These are phyloP conservation scores for Sporothrix variecibatus DNA, from an alignment of 2,329 filamentous ascomycete genomes.

Conservation along the genomic window DNA sequence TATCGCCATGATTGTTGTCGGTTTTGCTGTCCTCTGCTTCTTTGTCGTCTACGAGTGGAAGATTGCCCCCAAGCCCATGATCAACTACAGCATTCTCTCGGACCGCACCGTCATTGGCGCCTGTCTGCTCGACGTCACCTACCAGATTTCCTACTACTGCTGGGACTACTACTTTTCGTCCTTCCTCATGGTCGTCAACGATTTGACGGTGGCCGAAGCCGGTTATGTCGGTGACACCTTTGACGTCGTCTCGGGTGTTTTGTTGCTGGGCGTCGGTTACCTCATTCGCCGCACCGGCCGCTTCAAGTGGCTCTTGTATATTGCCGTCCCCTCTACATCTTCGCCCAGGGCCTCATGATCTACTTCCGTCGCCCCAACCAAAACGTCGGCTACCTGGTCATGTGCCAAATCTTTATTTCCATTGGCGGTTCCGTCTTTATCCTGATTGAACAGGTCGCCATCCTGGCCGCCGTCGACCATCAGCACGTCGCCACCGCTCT, in stretches of 20 bases:
- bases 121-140: constrained; percentile 45
- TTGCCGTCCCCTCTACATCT: constrained; percentile 39
- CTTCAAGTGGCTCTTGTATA: constrained; percentile 49
- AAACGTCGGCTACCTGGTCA: constrained; percentile 45
- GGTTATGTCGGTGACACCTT: constrained; percentile 54
- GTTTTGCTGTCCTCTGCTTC: constrained; percentile 56
- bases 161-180: constrained; percentile 55
- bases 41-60: constrained; percentile 57
- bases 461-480: constrained; percentile 15
- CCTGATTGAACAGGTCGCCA: constrained; percentile 8
- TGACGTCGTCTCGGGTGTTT: constrained; percentile 53
- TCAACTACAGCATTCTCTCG: constrained; percentile 42
- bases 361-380: constrained; percentile 46
- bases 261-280: constrained; percentile 50
- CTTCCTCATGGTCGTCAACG: constrained; percentile 26
- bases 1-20: constrained; percentile 62
- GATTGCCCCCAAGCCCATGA: constrained; percentile 57
- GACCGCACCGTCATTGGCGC: constrained; percentile 55
- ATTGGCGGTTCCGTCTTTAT: constrained; percentile 12
- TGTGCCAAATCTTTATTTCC: constrained; percentile 16
- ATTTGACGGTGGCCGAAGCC: constrained; percentile 45
- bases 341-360: constrained; percentile 46
- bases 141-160: constrained; percentile 45
- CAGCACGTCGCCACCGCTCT: constrained; percentile 16
- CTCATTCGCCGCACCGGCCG: constrained; percentile 49